Conservation (phyloP, 2,329 filamentous ascomycete genomes). For the Aspergillus tubingensis region DNA sequence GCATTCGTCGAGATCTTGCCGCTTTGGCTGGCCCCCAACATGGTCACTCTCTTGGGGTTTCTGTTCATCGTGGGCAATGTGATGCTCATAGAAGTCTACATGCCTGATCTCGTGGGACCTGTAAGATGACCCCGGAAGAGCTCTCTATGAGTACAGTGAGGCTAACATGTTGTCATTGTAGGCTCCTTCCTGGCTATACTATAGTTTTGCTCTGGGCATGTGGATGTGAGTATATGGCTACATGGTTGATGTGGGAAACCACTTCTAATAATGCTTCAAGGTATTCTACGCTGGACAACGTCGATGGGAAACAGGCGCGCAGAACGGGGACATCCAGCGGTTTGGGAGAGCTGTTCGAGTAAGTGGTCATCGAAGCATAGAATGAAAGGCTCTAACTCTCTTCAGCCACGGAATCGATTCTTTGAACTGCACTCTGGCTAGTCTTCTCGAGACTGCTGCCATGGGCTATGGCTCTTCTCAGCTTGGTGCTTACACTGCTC, state of each 20-base stretch:
- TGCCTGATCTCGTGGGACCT: slow-evolving; percentile 88
- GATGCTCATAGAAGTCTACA: slow-evolving; percentile 69
- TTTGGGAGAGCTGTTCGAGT: slow-evolving; percentile 93
- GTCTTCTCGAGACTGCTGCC: slow-evolving; percentile 84
- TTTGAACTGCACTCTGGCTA: slow-evolving; percentile 92
- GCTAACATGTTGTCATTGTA: slow-evolving; percentile 40
- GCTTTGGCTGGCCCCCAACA: slow-evolving; percentile 95
- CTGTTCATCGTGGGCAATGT: slow-evolving; percentile 90
- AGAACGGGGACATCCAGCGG: slow-evolving; percentile 93
- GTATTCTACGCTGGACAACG: slow-evolving; percentile 97
- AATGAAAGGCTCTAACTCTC: slow-evolving; percentile 26
- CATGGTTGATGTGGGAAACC: background rate
- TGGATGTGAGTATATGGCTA: slow-evolving; percentile 69
- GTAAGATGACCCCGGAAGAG: slow-evolving; percentile 53
- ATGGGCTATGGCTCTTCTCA: slow-evolving; percentile 86
- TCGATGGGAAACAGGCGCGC: slow-evolving; percentile 95
- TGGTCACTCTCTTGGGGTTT: slow-evolving; percentile 95
- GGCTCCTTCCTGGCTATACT: slow-evolving; percentile 90
- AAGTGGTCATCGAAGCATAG: slow-evolving; percentile 33
- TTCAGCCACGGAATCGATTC: slow-evolving; percentile 89
- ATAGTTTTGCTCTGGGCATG: slow-evolving; percentile 89
- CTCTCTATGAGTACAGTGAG: background rate
- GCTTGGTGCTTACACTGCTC: slow-evolving; percentile 84
- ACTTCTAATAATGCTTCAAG: slow-evolving; percentile 34
- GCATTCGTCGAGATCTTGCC: slow-evolving; percentile 88